Base-by-base conservation (phyloP, 345 rosid genomes). In the Firmiana major region DNA sequence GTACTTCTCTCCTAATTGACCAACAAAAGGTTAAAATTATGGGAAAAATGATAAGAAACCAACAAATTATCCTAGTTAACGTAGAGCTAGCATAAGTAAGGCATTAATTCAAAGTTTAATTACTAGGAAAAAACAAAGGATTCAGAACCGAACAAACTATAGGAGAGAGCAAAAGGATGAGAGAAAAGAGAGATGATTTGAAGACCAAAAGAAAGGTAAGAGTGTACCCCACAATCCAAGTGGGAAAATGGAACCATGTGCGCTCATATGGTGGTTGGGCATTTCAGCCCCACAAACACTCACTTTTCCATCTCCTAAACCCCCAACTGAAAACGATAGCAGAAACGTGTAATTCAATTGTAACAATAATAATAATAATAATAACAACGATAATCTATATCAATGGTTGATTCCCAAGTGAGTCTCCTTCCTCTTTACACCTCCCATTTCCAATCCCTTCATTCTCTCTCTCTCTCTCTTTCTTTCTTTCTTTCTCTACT, bases 251-350 rank as follows among this genome's bases (percentile, higher is more conserved):
- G 86, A 78, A 81, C 80, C 93, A 89, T 89, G 93, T 89, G 93
- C 91, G 75, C 78, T 82, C 91, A 89, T 89, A 89, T 88, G 90
- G 89, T 85, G 78, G 90, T 86, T 86, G 90, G 89, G 77, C 71
- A 63, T 67, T 76, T 22, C 15, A 70, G 86, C 67, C 88, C 89
- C 85, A 83, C 86, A 51, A 40, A 60, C 34, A 10, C 60, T 51
- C 76, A 34, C 75, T 55, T 55, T 46, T 70, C 63, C 63, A 66
- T 74, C 78, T 34, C 79, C 45, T 17, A 73, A 75, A 42, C 42
- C 75, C 70, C 38, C 9, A 26, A n/a, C 57, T 58, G 78, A 62
- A 28, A 62, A 81, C 42, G 81, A 81, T 64, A 73, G 42, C 67
- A 43, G 54, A 74, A n/a, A 74, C 79, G 62, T 80, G 71, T 40